Conservation (phyloP, 2,329 filamentous ascomycete genomes). For the Capronia americana region DNA sequence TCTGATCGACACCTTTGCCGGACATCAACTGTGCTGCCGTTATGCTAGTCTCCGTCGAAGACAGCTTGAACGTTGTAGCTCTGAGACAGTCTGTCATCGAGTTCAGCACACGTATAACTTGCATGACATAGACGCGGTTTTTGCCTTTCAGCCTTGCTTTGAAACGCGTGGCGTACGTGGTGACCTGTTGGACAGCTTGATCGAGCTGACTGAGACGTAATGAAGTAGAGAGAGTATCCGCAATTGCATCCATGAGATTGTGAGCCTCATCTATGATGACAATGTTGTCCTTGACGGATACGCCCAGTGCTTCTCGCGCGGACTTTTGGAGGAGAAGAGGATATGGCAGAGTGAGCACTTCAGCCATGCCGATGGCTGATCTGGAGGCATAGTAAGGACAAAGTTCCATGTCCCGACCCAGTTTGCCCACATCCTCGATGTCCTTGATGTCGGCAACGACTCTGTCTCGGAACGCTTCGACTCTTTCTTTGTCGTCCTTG, state of each 20-base stretch:
- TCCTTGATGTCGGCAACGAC: slow-evolving; percentile 84
- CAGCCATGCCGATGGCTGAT: slow-evolving; percentile 77
- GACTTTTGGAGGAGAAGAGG: slow-evolving; percentile 85
- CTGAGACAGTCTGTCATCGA: slow-evolving; percentile 75
- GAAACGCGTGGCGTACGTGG: slow-evolving; percentile 83
- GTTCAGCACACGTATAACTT: slow-evolving; percentile 82
- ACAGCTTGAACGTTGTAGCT: slow-evolving; percentile 48
- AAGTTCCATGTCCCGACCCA: slow-evolving; percentile 79
- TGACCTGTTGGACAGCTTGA: slow-evolving; percentile 75
- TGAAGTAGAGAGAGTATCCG: slow-evolving; percentile 81
- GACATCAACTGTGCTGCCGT: slow-evolving; percentile 74
- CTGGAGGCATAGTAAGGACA: slow-evolving; percentile 98
- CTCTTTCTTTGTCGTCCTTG: slow-evolving; percentile 73
- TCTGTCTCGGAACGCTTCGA: slow-evolving; percentile 83
- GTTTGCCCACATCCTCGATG: slow-evolving; percentile 83
- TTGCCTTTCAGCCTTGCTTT: slow-evolving; percentile 86
- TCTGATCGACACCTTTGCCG: slow-evolving; percentile 88
- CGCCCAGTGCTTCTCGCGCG: slow-evolving; percentile 83
- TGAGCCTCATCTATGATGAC: slow-evolving; percentile 98
- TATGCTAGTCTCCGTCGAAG: slow-evolving; percentile 69
- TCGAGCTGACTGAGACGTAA: slow-evolving; percentile 76
- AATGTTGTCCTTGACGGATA: slow-evolving; percentile 84
- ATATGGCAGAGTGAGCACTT: slow-evolving; percentile 90
- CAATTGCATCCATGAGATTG: slow-evolving; percentile 94
- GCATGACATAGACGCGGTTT: slow-evolving; percentile 88